Percentiles rank a stretch among this genome's conserved stretches.
Conservation (phyloP, 176 grass and related monocot species). For the Oryza brachyantha region DNA sequence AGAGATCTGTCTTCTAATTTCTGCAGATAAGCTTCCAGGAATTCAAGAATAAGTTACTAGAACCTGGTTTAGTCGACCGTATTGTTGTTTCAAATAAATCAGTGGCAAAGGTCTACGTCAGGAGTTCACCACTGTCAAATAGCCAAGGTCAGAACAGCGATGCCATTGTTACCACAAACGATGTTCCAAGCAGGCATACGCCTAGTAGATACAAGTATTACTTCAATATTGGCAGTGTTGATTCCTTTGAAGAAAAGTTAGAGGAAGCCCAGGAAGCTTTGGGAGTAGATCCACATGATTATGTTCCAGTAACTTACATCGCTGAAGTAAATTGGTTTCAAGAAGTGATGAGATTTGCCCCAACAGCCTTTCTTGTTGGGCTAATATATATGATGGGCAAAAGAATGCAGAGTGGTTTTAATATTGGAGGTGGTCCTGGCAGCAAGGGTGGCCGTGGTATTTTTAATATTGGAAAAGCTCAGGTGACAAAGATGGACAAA, state of each 20-base stretch:
- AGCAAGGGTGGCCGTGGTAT: conserved; percentile 79
- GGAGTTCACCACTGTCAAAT: conserved; percentile 42
- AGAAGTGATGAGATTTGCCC: conserved; percentile 87
- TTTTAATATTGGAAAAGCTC: conserved; percentile 97
- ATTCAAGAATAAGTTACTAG: conserved; percentile 96
- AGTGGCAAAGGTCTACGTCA: conserved; percentile 93
- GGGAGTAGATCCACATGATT: conserved; percentile 81
- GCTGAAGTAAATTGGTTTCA: conserved; percentile 86
- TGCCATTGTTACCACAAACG: conserved; percentile 36
- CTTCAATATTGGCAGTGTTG: conserved; percentile 97
- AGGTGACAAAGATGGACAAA: conserved; percentile 90
- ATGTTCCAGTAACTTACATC: conserved; percentile 90
- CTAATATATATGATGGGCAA: conserved; percentile 82
- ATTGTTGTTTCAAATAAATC: conserved; percentile 96
- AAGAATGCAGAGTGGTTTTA: conserved; percentile 94
- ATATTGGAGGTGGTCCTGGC: conserved; percentile 81
- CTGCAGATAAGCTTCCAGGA: conserved; percentile 99
- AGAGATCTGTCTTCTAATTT: conserved; percentile 16
- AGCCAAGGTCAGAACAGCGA: conserved; percentile 50
- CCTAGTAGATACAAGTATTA: conserved; percentile 79
- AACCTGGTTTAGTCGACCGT: conserved; percentile 88
- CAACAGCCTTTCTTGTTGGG: conserved; percentile 76
- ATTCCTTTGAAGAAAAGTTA: conserved; percentile 97
- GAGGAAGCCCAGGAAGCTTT: conserved; percentile 91
- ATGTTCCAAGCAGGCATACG: conserved; percentile 47